A percentile compares a stretch with the other conserved stretches of the same genome.
Evolutionary conservation across 208 protist genomes (phyloP).

Genomic region (Crithidia expoeki): DNA sequence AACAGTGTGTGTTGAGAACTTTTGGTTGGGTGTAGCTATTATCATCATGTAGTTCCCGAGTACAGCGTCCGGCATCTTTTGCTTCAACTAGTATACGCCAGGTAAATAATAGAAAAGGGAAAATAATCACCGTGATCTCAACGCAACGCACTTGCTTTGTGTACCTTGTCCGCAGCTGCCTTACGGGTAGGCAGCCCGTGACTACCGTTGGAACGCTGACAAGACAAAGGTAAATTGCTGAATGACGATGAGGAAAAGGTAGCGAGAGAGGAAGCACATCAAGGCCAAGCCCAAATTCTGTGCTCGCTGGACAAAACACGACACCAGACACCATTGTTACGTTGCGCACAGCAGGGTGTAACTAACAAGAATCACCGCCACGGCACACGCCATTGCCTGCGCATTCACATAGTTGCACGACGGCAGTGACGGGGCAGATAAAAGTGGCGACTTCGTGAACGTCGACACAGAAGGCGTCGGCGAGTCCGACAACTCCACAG

Average conservation of each 20-base stretch:
- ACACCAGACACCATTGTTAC: no score
- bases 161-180: background rate
- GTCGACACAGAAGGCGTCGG: background rate
- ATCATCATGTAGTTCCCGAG: no score
- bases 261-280: background rate
- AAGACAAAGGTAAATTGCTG: background rate
- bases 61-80: no score
- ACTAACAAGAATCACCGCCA: slow-evolving; percentile 16
- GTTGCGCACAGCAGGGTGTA: slow-evolving; percentile 11
- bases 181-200: background rate
- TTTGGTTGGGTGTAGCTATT: no score
- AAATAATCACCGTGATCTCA: background rate
- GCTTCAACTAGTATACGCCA: no score
- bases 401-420: slow-evolving; percentile 7
- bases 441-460: background rate
- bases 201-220: background rate
- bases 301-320: no score
- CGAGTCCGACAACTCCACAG: background rate
- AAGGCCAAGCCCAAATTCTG: background rate
- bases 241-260: background rate
- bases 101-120: no score
- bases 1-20: no score
- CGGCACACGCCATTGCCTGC: slow-evolving; percentile 16
- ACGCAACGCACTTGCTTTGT: background rate
- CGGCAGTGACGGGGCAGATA: background rate